These are phyloP conservation scores for Salix dunnii DNA, from an alignment of 345 rosid genomes.

Conservation along the genomic window DNA sequence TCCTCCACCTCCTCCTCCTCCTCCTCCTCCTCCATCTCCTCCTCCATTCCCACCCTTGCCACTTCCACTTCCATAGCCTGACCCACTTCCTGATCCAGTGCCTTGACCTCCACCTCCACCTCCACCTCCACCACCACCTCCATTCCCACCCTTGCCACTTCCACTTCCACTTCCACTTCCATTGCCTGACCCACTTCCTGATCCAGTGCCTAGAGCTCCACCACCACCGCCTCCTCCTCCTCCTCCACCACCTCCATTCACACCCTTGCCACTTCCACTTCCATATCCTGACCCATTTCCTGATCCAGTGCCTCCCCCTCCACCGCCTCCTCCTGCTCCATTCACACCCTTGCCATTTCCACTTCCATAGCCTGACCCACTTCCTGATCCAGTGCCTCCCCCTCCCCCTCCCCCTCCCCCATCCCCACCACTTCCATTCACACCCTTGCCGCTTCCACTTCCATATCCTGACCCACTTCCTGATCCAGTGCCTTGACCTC, in stretches of 20 bases:
- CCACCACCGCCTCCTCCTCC: background rate
- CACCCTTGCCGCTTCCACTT: background rate
- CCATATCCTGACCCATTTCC: background rate
- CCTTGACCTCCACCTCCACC: slow-evolving; percentile 28
- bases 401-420: slow-evolving; percentile 15
- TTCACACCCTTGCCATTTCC: background rate
- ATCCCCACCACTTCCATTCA: background rate
- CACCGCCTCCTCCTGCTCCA: background rate
- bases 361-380: slow-evolving; percentile 18
- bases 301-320: slow-evolving; percentile 15
- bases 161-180: background rate
- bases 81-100: slow-evolving; percentile 13
- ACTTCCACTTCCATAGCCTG: slow-evolving; percentile 6
- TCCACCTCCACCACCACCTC: slow-evolving; percentile 37
- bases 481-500: slow-evolving; percentile 2
- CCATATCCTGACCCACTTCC: background rate
- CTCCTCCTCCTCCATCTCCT: background rate
- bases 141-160: slow-evolving; percentile 42
- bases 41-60: background rate
- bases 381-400: slow-evolving; percentile 15
- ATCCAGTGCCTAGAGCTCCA: too few species aligned
- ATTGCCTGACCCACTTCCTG: background rate
- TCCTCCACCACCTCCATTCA: too few species aligned
- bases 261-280: too few species aligned
- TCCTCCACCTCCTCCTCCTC: slow-evolving; percentile 8